Base-by-base conservation (phyloP, 306 rosid species). In the Sechiopsis laciniata region DNA sequence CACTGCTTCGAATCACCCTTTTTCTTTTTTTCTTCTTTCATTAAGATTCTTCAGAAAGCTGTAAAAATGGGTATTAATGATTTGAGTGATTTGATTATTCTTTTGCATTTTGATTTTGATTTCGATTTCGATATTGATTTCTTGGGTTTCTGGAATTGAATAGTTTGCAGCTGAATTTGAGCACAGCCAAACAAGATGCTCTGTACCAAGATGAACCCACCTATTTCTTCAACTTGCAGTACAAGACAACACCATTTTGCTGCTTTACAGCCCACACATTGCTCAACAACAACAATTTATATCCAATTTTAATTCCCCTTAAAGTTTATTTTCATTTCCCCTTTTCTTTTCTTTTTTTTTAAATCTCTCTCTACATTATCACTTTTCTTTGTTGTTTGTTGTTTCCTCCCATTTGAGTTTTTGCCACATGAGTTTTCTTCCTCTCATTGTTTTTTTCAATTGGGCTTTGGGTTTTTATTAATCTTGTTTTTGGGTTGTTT, bases 231-330 rank as follows among this genome's bases (percentile, higher is more conserved):
- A 88, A 88, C 86, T 90, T 84, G 96, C 89, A 74, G 85, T 85
- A 87, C 77, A 76, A 84, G 95, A 89, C 95, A 88, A 84, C 87
- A 42, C 56, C 50, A 80, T 77, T 86, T 81, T 88, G 76, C 92
- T 79, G 86, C 97, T 92, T 87, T 89, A 89, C 97, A 88, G 87
- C 96, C 92, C 86, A 88, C 96, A 79, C 81, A 82, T 62, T 59
- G 24, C 32, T 35, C 24, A 19, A 68, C 59, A 68, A 4, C 40
- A 53, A 16, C 21, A 53, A 61, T 29, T 24, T 24, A 15, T 61
- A 29, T 61, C 57, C 10, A 50, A 71, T 73, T 73, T 73, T 58
- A 40, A 57, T 56, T 40, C 48, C 2, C 17, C 37, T 26, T 26
- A 1, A 26, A 26, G 32, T 26, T 26, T 26, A 26, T 26, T 26